Percentiles rank a stretch among this genome's conserved stretches.
These are phyloP conservation scores for Cymbidium sinense DNA, from an alignment of 106 monocot species.

Conservation along the genomic window DNA sequence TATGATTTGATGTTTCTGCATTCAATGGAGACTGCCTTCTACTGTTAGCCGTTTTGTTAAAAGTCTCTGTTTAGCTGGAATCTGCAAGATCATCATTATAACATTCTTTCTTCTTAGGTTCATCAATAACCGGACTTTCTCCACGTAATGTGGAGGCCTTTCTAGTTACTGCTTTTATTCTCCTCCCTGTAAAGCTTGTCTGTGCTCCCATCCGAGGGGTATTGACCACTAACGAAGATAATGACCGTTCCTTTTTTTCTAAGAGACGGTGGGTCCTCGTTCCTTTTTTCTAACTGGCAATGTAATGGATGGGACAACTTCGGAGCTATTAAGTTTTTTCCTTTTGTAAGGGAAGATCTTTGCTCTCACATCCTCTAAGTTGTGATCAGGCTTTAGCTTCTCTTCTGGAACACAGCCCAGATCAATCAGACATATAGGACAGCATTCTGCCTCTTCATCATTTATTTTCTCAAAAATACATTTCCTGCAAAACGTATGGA, in stretches of 20 bases:
- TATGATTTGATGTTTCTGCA: slow-evolving; percentile 36
- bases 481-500: too few relatives aligned
- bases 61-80: slow-evolving; percentile 32
- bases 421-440: slow-evolving; percentile 19
- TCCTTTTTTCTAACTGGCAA: slow-evolving; percentile 80
- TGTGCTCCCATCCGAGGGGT: slow-evolving; percentile 56
- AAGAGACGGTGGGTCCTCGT: too few relatives aligned
- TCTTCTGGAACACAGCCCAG: slow-evolving; percentile 22
- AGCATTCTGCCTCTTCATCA: slow-evolving; percentile 21
- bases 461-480: too few relatives aligned
- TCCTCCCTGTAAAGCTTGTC: slow-evolving; percentile 61
- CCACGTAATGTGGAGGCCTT: slow-evolving; percentile 35
- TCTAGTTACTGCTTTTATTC: slow-evolving; percentile 60
- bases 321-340: slow-evolving; percentile 47
- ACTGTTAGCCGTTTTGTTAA: slow-evolving; percentile 31
- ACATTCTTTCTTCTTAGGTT: slow-evolving; percentile 33
- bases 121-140: slow-evolving; percentile 23
- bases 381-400: slow-evolving; percentile 64
- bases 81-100: slow-evolving; percentile 24
- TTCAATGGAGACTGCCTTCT: slow-evolving; percentile 46
- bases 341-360: slow-evolving; percentile 80
- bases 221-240: slow-evolving; percentile 78
- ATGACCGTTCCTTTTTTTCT: too few relatives aligned
- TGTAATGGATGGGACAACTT: slow-evolving; percentile 43
- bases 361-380: slow-evolving; percentile 74